phyloP scores from a whole-genome alignment of 345 rosid species.

The Excoecaria cochinchinensis region DNA sequence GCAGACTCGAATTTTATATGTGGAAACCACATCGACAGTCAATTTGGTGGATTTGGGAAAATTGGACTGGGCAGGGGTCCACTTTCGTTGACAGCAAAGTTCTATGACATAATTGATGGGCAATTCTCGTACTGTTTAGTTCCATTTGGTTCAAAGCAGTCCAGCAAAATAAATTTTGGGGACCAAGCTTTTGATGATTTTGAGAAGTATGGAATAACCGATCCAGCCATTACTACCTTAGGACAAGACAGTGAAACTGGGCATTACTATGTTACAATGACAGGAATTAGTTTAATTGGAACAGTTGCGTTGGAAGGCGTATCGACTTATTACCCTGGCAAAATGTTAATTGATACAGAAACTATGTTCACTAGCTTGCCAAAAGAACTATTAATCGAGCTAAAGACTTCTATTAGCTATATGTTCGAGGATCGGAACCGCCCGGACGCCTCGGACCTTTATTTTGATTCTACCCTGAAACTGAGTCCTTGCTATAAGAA shows the following conservation, averaged over 20 bases:
- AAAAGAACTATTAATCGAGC: too few species aligned
- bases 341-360: not conserved
- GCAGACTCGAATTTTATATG: not conserved
- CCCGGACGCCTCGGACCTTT: too few species aligned
- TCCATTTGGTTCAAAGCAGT: not conserved
- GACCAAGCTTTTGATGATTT: not conserved
- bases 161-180: not conserved
- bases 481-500: not conserved
- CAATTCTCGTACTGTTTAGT: not conserved
- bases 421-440: too few species aligned
- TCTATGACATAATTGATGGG: not conserved
- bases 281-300: not conserved
- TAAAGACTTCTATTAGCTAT: too few species aligned
- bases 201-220: too few species aligned
- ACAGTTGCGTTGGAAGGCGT: too few species aligned
- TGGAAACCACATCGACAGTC: not conserved
- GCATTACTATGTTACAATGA: not conserved
- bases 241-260: not conserved
- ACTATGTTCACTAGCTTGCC: conserved; percentile 4
- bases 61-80: not conserved
- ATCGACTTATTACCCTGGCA: not conserved
- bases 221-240: not conserved
- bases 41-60: not conserved
- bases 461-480: not conserved
- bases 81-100: not conserved